phyloP scores from a whole-genome alignment of 345 rosid genomes.

The Citrus glauca region DNA sequence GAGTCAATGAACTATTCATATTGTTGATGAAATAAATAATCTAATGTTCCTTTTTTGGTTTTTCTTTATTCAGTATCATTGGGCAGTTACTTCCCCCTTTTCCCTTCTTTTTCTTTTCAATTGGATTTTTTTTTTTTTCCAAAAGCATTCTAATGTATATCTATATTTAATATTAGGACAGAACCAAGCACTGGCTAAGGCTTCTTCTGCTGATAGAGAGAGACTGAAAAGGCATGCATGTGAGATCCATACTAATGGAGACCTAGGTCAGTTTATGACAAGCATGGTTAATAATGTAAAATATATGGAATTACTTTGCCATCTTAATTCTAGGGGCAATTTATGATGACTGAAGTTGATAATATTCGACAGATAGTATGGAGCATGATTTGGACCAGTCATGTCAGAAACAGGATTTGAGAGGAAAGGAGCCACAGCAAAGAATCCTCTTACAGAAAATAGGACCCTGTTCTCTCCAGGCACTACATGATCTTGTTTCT shows the following conservation, averaged over 20 bases:
- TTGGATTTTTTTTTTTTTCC: not conserved
- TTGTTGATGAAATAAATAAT: slow-evolving; percentile 3
- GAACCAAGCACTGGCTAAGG: slow-evolving; percentile 32
- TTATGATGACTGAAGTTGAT: slow-evolving; percentile 16
- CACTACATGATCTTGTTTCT: slow-evolving; percentile 71
- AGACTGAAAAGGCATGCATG: slow-evolving; percentile 21
- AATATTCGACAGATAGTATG: slow-evolving; percentile 25
- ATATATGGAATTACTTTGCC: not conserved
- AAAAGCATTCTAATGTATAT: slow-evolving; percentile 5
- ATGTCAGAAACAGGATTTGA: slow-evolving; percentile 23
- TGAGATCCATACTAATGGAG: slow-evolving; percentile 14
- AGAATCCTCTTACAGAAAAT: slow-evolving; percentile 38
- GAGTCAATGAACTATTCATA: not conserved
- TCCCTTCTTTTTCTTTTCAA: not conserved
- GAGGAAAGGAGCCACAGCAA: slow-evolving; percentile 27
- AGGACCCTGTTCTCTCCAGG: slow-evolving; percentile 44
- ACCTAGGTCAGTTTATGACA: slow-evolving; percentile 31
- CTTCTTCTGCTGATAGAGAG: slow-evolving; percentile 22
- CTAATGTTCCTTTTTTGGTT: not conserved
- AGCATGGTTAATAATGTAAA: slow-evolving; percentile 7
- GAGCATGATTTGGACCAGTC: slow-evolving; percentile 22
- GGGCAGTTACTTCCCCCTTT: not conserved
- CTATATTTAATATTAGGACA: slow-evolving; percentile 31
- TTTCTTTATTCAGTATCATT: slow-evolving; percentile 11
- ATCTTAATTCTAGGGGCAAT: slow-evolving; percentile 1